Evolutionary conservation across 345 rosid species (phyloP), one percentile per base, ranked within the genome.

Genomic region (Eucalyptus globulus): DNA sequence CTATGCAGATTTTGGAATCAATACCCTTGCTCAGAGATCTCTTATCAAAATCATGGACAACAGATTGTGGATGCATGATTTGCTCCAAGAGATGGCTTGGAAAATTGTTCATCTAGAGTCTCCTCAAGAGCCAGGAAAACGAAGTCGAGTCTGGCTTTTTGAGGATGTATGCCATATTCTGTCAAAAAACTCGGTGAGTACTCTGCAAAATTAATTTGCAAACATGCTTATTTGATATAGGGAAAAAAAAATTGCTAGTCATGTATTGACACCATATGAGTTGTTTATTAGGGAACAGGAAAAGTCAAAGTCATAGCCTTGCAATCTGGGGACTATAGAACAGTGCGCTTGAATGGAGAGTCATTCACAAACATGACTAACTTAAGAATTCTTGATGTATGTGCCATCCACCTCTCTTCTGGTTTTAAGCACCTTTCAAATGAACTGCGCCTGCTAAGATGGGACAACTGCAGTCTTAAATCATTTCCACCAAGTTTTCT

Each of bases 11-110:
- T 0, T 49, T 86, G 60, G 40, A 14, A 49, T 86, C 5, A 6
- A 86, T 0, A 1, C 1, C 49, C 60, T 86, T 16, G 37, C 0
- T 8, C 1, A 49, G 0, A 86, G 24, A 40, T 15, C 37, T 26
- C 37, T 86, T 24, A 21, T 86, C 34, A 0, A 34, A 29, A n/a
- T 86, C 9, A 0, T 11, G 3, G 40, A 2, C 56, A 29, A 31
- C 4, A 49, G 0, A 50, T 0, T 86, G 17, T 11, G 34, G 40
- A 16, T 86, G 12, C 87, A 86, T 50, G 58, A 86, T 31, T 49
- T 86, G 21, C 37, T 49, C 0, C 43, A 53, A 53, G 87, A 86
- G 54, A 45, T 86, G 56, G 9, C 56, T 17, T 53, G 56, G 22
- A 0, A 53, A 53, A 53, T 86, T 26, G 87, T 86, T 45, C 50